Base-by-base conservation (phyloP, 257 asterid genomes). In the Solanum rostratum region DNA sequence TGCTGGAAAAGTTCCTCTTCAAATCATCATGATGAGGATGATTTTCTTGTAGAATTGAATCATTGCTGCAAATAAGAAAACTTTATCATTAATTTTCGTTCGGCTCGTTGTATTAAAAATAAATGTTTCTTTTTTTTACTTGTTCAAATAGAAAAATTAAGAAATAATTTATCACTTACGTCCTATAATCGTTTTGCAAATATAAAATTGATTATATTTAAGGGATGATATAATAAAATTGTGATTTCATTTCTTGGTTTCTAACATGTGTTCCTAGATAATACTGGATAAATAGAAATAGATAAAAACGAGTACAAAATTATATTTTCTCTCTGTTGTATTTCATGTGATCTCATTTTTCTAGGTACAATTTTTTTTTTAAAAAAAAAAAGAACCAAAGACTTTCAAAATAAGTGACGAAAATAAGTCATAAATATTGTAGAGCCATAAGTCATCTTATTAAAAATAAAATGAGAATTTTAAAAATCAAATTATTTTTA, bases 61-160 rank as follows among this genome's bases (percentile, higher is more conserved):
- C 89, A 84, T 87, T 84, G 33, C 97, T 91, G 88, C 91, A 91
- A 90, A 57, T 57, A n/a, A 57, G 65, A 57, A 57, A 57, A 57
- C 65, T 57, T 57, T 57, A 57, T 15, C 27, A 20, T 20, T 54
- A 54, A 18, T 57, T 20, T 24, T n/a, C 29, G 10, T 57, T 9
- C 1, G 0, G 65, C 3, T 15, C n/a, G 10, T 1, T 2, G 0
- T n/a, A 57, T 57, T 57, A 57, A 57, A 55, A 57, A 57, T 10
- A 10, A 15, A 57, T 2, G 2, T 55, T 0, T 11, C 7, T 20
- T n/a, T n/a, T 10, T n/a, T n/a, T 10, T 10, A 57, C 4, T 57
- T 57, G 3, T 57, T 57, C 7, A 3, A 1, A 57, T 57, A 3
- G 0, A 0, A 3, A 55, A 55, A 55, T 55, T 8, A 55, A 55